Percentiles rank a stretch among this genome's conserved stretches.
Evolutionary conservation across 305 asterid genomes (phyloP).

Genomic region (Coffea humblotiana): DNA sequence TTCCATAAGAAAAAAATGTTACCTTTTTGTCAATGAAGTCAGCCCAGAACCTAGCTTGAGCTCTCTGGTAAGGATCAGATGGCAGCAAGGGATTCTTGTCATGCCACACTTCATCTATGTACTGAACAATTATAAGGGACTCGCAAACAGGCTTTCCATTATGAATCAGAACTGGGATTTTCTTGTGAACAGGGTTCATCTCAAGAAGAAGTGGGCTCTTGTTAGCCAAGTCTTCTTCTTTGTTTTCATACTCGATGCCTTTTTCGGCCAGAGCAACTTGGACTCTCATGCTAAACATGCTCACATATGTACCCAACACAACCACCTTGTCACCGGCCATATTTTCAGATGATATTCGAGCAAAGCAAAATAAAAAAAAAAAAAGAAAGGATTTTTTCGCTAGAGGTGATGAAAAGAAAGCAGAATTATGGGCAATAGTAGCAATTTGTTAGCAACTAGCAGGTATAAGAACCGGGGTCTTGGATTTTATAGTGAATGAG

Average conservation of each 20-base stretch:
- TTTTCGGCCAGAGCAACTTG: conserved; percentile 17
- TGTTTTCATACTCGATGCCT: conserved; percentile 2
- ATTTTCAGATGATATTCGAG: background rate
- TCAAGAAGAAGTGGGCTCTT: conserved; percentile 17
- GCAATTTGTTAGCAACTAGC: too few species aligned
- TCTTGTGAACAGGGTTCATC: conserved; percentile 20
- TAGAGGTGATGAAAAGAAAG: too few species aligned
- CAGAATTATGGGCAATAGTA: too few species aligned
- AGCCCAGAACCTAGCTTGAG: conserved; percentile 23
- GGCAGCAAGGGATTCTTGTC: conserved; percentile 6
- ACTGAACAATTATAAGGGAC: conserved; percentile 18
- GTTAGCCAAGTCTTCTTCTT: conserved; percentile 6
- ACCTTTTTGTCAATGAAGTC: conserved; percentile 21
- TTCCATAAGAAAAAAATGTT: too few species aligned
- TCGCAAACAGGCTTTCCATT: conserved; percentile 23
- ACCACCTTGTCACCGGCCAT: conserved; percentile 36
- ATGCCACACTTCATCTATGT: conserved; percentile 23
- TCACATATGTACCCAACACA: conserved; percentile 1
- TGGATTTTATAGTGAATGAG: too few species aligned
- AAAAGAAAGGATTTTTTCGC: too few species aligned
- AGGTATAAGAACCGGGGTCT: too few species aligned
- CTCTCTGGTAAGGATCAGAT: conserved; percentile 11
- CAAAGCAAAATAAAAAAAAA: too few species aligned
- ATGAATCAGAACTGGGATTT: conserved; percentile 14
- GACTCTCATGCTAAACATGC: background rate